phyloP scores from a whole-genome alignment of 129 eudicot species.

The Centella asiatica region DNA sequence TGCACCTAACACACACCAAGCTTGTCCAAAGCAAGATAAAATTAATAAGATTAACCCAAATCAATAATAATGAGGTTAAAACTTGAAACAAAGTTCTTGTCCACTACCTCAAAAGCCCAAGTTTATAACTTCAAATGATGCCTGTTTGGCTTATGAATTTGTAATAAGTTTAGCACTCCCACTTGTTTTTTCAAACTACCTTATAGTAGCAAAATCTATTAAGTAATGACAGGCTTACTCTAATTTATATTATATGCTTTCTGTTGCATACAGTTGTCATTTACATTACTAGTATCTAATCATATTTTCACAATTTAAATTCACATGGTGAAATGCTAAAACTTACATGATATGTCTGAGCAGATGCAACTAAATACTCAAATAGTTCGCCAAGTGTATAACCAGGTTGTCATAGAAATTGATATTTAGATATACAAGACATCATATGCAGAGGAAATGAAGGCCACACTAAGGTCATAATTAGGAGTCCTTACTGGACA shows the following conservation, averaged over 20 bases:
- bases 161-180: too few species aligned
- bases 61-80: conserved; percentile 6
- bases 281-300: not conserved
- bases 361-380: not conserved
- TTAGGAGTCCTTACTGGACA: not conserved
- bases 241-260: not conserved
- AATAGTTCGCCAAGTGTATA: not conserved
- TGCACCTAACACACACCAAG: conserved; percentile 67
- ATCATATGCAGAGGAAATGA: not conserved
- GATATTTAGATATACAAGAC: not conserved
- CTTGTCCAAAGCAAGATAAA: conserved; percentile 34
- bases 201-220: not conserved
- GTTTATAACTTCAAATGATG: too few species aligned
- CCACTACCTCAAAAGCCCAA: too few species aligned
- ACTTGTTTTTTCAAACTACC: too few species aligned
- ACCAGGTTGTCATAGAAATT: not conserved
- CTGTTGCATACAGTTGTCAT: not conserved
- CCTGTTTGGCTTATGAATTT: not conserved
- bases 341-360: not conserved
- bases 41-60: conserved; percentile 21
- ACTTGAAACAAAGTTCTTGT: not conserved
- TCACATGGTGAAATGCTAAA: not conserved
- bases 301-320: not conserved
- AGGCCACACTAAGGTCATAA: not conserved
- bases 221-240: not conserved